Conservation (phyloP, 495 filamentous ascomycete genomes). For the Podospora conica region DNA sequence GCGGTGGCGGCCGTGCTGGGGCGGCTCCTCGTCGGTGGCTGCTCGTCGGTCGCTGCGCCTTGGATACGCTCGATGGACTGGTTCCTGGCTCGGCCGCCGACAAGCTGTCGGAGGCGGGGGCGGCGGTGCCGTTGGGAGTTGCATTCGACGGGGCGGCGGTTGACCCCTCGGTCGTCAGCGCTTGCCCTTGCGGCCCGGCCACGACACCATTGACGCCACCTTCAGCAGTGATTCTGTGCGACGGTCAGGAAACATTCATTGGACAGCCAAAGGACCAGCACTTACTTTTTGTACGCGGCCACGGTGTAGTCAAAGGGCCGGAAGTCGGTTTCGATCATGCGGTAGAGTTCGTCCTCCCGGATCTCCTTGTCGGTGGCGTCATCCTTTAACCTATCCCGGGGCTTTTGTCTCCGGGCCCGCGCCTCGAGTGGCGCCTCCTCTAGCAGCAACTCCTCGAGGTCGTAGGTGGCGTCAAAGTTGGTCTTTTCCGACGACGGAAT, state of each 20-base stretch:
- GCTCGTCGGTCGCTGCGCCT: conserved; percentile 23
- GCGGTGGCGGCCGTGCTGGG: conserved; percentile 31
- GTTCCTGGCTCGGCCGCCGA: conserved; percentile 15
- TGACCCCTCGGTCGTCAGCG: conserved; percentile 40
- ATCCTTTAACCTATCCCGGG: conserved; percentile 80
- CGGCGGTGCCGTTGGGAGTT: conserved; percentile 20
- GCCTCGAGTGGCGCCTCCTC: conserved; percentile 96
- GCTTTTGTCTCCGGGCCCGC: conserved; percentile 85
- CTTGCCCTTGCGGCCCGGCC: conserved; percentile 27
- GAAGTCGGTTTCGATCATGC: conserved; percentile 90
- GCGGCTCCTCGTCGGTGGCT: conserved; percentile 21
- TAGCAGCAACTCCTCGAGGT: conserved; percentile 86
- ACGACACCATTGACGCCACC: conserved; percentile 3
- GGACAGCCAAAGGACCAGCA: conserved; percentile 1
- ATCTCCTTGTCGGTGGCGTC: conserved; percentile 96
- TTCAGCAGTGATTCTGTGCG: neutral
- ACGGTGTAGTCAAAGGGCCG: conserved; percentile 92
- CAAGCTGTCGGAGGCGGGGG: conserved; percentile 15
- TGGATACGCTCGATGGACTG: conserved; percentile 18
- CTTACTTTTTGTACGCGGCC: conserved; percentile 59
- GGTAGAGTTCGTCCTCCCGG: conserved; percentile 86
- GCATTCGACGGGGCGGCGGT: conserved; percentile 23
- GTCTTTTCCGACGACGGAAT: conserved; percentile 92
- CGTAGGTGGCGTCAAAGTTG: conserved; percentile 98
- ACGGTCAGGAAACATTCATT: conserved; percentile 4